These are phyloP conservation scores for Canavalia gladiata DNA, from an alignment of 306 rosid genomes.

Conservation along the genomic window DNA sequence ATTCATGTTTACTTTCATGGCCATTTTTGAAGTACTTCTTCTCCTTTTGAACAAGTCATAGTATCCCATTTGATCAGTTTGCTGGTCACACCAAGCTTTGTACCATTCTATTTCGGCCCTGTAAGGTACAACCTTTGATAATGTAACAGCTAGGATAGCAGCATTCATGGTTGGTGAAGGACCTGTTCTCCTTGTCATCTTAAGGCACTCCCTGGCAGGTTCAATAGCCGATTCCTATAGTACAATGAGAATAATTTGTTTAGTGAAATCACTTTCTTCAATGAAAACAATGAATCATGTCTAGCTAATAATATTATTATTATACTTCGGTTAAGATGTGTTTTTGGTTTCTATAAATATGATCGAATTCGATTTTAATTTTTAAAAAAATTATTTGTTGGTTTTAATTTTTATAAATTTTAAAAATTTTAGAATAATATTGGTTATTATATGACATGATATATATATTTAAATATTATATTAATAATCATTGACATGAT, in stretches of 20 bases:
- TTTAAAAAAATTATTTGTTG: too few species aligned
- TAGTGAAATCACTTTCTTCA: conserved; percentile 28
- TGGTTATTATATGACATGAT: too few species aligned
- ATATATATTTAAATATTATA: too few species aligned
- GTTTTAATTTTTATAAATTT: too few species aligned
- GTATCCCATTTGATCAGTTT: conserved; percentile 68
- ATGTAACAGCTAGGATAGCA: conserved; percentile 61
- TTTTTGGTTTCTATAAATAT: too few species aligned
- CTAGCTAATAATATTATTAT: not conserved
- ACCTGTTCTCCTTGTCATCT: conserved; percentile 63
- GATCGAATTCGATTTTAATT: too few species aligned
- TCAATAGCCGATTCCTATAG: conserved; percentile 58
- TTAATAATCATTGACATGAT: too few species aligned
- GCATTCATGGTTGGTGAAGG: conserved; percentile 60
- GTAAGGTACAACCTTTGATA: conserved; percentile 66
- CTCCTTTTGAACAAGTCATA: conserved; percentile 72
- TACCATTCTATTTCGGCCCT: conserved; percentile 78
- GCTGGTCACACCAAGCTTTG: conserved; percentile 63
- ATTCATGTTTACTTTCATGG: conserved; percentile 65
- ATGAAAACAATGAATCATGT: not conserved
- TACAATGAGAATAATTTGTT: conserved; percentile 11
- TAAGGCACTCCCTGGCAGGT: conserved; percentile 65
- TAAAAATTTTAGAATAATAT: too few species aligned
- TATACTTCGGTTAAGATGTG: too few species aligned
- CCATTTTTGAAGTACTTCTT: conserved; percentile 57